These are phyloP conservation scores for Zygoascus flipseniorum DNA, from an alignment of 805 yeast species.

Conservation along the genomic window DNA sequence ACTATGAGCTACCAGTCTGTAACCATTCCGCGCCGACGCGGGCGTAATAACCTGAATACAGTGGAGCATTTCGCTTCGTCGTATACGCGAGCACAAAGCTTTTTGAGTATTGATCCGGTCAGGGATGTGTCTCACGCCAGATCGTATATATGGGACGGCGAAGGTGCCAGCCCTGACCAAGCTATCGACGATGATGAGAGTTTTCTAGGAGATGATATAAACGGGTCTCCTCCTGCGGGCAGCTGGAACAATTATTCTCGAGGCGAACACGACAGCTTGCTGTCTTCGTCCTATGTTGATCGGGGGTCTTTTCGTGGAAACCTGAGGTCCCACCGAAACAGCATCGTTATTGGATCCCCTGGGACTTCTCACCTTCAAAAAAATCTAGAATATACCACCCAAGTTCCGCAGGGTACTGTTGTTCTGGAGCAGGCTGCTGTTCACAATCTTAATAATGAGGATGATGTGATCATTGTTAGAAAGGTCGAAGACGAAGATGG, in stretches of 20 bases:
- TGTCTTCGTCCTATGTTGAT: neutral
- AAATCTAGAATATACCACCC: constrained; percentile 5
- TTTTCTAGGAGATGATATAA: neutral
- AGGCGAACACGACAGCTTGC: constrained; percentile 2
- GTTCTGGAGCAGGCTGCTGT: constrained; percentile 15
- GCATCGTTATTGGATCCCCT: constrained; percentile 1
- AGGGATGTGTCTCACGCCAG: constrained; percentile 31
- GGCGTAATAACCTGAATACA: constrained; percentile 38
- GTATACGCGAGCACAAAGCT: constrained; percentile 68
- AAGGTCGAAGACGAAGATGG: constrained; percentile 68
- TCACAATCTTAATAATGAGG: constrained; percentile 33
- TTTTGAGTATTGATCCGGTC: constrained; percentile 46
- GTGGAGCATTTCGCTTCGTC: constrained; percentile 74
- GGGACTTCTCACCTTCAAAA: neutral
- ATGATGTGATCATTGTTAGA: constrained; percentile 43
- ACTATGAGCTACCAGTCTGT: constrained; percentile 1
- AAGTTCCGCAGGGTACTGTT: constrained; percentile 12
- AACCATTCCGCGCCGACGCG: constrained; percentile 1
- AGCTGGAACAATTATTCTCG: neutral
- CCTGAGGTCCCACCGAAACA: constrained; percentile 5
- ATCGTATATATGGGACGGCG: constrained; percentile 50
- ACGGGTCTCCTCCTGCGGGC: neutral
- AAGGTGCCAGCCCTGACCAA: constrained; percentile 3
- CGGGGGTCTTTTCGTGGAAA: neutral
- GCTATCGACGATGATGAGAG: constrained; percentile 8